Percentiles rank a stretch among this genome's conserved stretches.
phyloP scores from a whole-genome alignment of 2,329 filamentous ascomycete species.

The Colletotrichum agaves region DNA sequence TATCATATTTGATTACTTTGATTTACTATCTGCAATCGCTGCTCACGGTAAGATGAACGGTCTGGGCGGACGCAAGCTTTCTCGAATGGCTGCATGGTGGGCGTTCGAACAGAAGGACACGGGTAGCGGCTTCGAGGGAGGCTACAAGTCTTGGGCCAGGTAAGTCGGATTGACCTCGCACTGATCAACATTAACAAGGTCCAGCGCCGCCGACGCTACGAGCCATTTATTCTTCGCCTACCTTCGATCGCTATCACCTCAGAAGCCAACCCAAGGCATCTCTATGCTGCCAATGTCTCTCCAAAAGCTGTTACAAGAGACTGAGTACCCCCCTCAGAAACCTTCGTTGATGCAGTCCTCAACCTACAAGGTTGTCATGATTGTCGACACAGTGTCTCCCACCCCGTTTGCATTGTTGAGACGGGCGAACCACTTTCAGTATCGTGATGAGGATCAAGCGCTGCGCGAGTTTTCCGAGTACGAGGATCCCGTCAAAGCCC shows the following conservation, averaged over 20 bases:
- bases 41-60: constrained; percentile 95
- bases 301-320: constrained; percentile 89
- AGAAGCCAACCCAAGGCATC: constrained; percentile 79
- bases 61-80: constrained; percentile 91
- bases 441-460: constrained; percentile 87
- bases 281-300: constrained; percentile 89
- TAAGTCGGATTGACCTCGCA: constrained; percentile 53
- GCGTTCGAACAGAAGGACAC: constrained; percentile 92
- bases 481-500: constrained; percentile 85
- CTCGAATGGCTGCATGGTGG: constrained; percentile 97
- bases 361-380: constrained; percentile 94
- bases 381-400: constrained; percentile 93
- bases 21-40: constrained; percentile 88
- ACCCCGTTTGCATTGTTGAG: constrained; percentile 92
- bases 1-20: constrained; percentile 97
- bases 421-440: constrained; percentile 94
- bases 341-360: constrained; percentile 80
- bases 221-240: constrained; percentile 99
- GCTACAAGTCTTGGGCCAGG: constrained; percentile 89
- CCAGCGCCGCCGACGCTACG: constrained; percentile 90
- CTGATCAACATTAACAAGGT: constrained; percentile 44
- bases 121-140: constrained; percentile 91
- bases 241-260: constrained; percentile 88
- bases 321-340: constrained; percentile 89
- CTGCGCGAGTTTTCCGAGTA: constrained; percentile 87